Base-by-base conservation (phyloP, 805 yeast species). In the Cyberlindnera galapagoensis region DNA sequence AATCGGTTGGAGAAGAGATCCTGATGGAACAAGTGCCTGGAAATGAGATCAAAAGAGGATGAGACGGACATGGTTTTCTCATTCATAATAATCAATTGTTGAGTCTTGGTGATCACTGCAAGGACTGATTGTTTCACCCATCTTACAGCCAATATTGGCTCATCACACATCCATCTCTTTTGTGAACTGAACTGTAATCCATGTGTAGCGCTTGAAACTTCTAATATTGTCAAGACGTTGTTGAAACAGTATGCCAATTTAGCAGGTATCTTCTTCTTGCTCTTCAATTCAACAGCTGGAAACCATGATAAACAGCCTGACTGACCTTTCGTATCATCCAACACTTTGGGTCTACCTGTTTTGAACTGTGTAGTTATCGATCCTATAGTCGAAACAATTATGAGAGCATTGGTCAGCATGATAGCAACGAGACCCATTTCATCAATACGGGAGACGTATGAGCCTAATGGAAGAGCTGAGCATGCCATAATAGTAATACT, bases 191-290 rank as follows among this genome's bases (percentile, higher is more conserved):
- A 66, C 25, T 48, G 55, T 16, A 68, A 37, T 7, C 44, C 38
- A 0, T 56, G 50, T 9, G 61, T 62, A 33, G 62, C 52, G 13
- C 42, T 39, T 13, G 42, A 54, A 3, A 79, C 53, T 34, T 77
- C 80, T 7, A 78, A 42, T 2, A 84, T 47, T 0, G 76, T 73
- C 33, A 83, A 45, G 7, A 65, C 61, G 37, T 76, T 74, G n/a
- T 73, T 63, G 81, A 86, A 81, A 23, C 82, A 64, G 42, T 77
- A 82, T 0, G 82, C 88, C 25, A 84, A 52, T 37, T 66, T 57
- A 0, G 85, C 71, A 1, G 56, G 45, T 47, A 44, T 44, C 49
- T 25, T 34, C 14, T 21, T 30, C 7, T 54, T 46, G 18, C 48
- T 49, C 11, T 41, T 42, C 21, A 35, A 38, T 8, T 46, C 46